Base-by-base conservation (phyloP, 2,329 filamentous ascomycete genomes). In the Echinosphaeria canescens region DNA sequence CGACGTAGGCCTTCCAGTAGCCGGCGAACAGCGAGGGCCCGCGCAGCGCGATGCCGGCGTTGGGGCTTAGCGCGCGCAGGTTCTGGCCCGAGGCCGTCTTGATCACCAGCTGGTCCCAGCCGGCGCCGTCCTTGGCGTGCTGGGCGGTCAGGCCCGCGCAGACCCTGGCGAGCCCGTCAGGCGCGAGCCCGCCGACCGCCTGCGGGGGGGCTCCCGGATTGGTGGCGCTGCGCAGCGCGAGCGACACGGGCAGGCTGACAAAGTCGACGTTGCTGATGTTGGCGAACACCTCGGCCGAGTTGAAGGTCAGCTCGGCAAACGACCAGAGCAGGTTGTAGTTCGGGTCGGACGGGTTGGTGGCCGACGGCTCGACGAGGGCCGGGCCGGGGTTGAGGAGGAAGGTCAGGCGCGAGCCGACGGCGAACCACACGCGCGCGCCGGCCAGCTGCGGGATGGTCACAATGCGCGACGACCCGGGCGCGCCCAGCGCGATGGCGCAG, bases 211-310 rank as follows among this genome's bases (percentile, higher is more conserved):
- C 62, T n/a, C n/a, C n/a, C n/a, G n/a, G n/a, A n/a, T n/a, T n/a
- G 24, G 46, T 42, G 13, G 50, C 50, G 32, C 56, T 60, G 29
- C 47, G 46, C 24, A 73, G 55, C 31, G 47, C 42, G 34, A 73
- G 54, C 2, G 62, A 58, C 27, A 75, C 58, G n/a, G 73, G 70
- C 36, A 74, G 42, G 36, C 53, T 53, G 33, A 81, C 62, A 46
- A 84, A 84, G 50, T 84, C 76, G 28, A 84, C 78, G 42, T 75
- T 73, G 33, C 59, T 67, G 37, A 84, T 70, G 37, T 76, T 76
- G 36, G 63, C 67, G 40, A 65, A 78, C 5, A 76, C 47, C 43
- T 75, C 56, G 17, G 43, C 39, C 19, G 46, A 37, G 44, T 75
- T 75, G 47, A 61, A 74, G 11, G 70, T 74, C 37, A 75, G 70